Conservation (phyloP, 768 basidiomycete species). For the Podaxis sp. region DNA sequence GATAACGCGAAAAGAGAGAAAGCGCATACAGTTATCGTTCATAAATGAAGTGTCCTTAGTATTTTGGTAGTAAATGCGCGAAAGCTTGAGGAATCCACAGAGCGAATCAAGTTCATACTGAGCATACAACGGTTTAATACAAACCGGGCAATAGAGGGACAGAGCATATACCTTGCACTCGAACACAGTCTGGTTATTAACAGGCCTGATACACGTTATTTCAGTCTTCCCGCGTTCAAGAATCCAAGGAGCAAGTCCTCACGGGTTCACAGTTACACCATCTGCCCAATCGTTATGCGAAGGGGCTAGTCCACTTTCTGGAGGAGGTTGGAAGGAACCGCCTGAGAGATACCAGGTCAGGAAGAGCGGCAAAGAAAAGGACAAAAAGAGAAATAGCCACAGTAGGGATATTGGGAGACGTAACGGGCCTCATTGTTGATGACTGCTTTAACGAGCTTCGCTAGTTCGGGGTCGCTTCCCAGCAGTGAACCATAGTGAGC, state of each 20-base stretch:
- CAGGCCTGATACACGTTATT: conserved; percentile 42
- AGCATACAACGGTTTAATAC: neutral
- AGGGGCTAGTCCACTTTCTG: conserved; percentile 66
- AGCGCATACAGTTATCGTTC: conserved; percentile 59
- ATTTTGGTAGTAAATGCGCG: conserved; percentile 68
- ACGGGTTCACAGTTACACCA: conserved; percentile 75
- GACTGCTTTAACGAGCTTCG: conserved; percentile 72
- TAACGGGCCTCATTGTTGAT: conserved; percentile 81
- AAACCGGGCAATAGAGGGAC: neutral
- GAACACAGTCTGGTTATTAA: conserved; percentile 69
- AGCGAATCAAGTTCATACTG: conserved; percentile 82
- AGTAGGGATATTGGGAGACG: conserved; percentile 73
- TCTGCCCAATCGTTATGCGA: conserved; percentile 70
- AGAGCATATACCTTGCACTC: conserved; percentile 67
- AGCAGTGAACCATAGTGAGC: conserved; percentile 67
- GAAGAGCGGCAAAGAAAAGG: neutral
- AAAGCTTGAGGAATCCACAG: conserved; percentile 78
- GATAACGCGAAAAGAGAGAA: neutral
- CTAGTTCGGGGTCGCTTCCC: conserved; percentile 54
- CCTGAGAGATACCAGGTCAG: conserved; percentile 27
- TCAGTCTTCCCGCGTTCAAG: neutral
- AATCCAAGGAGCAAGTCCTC: conserved; percentile 24
- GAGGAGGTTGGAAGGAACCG: conserved; percentile 79
- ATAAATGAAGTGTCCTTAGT: conserved; percentile 74
- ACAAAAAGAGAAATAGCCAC: conserved; percentile 30